Evolutionary conservation across 768 basidiomycete species (phyloP).

Genomic region (Boletus fagicola): DNA sequence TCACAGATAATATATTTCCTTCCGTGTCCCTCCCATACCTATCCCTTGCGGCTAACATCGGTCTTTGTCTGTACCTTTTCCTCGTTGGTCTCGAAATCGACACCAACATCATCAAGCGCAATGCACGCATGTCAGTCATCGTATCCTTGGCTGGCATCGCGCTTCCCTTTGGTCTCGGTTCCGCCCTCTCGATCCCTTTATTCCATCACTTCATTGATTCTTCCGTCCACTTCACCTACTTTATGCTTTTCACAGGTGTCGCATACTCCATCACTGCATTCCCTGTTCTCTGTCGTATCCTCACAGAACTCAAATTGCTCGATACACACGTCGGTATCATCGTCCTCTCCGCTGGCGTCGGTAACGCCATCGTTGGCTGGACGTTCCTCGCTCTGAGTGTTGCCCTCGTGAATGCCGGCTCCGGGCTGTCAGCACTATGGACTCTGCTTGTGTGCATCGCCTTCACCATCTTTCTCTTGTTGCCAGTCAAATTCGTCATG

Average conservation of each 20-base stretch:
- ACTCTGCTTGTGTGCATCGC: slow-evolving; percentile 78
- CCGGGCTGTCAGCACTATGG: slow-evolving; percentile 81
- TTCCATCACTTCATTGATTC: slow-evolving; percentile 53
- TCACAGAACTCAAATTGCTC: slow-evolving; percentile 87
- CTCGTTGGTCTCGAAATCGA: slow-evolving; percentile 94
- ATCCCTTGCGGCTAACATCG: slow-evolving; percentile 85
- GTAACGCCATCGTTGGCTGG: slow-evolving; percentile 88
- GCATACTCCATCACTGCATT: slow-evolving; percentile 89
- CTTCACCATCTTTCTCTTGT: slow-evolving; percentile 75
- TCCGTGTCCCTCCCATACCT: slow-evolving; percentile 68
- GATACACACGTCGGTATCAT: slow-evolving; percentile 92
- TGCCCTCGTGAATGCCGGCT: slow-evolving; percentile 85
- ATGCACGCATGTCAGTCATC: slow-evolving; percentile 61
- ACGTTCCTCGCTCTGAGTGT: slow-evolving; percentile 84
- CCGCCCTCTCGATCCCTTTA: slow-evolving; percentile 61
- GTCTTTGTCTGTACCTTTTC: slow-evolving; percentile 85
- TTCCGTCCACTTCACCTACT: slow-evolving; percentile 74
- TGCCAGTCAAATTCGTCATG: slow-evolving; percentile 61
- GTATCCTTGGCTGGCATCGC: slow-evolving; percentile 83
- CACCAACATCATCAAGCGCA: slow-evolving; percentile 68
- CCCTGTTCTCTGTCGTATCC: slow-evolving; percentile 81
- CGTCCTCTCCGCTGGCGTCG: slow-evolving; percentile 90
- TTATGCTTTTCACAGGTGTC: slow-evolving; percentile 92
- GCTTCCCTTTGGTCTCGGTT: slow-evolving; percentile 85
- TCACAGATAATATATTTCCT: slow-evolving; percentile 86